Conservation (phyloP, 192 early-diverging fungal genomes). For the Helicostylum pulchrum region DNA sequence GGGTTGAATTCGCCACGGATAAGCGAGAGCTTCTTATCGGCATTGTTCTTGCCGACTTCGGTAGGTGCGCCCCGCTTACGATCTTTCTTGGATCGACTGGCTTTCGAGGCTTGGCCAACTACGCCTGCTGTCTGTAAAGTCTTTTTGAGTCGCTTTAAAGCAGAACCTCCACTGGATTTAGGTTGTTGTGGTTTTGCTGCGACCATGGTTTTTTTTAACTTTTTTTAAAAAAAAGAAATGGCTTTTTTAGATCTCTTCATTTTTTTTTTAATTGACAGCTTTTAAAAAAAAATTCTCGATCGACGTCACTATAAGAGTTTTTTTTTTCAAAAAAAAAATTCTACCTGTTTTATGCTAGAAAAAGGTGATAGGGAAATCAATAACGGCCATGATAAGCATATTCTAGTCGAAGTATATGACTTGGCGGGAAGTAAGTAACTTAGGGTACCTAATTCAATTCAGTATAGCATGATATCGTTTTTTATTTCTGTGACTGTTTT, state of each 20-base stretch:
- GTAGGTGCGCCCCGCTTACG: conserved; percentile 48
- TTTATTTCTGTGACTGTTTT: too few relatives aligned
- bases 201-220: conserved; percentile 9
- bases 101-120: conserved; percentile 64
- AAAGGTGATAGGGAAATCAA: too few relatives aligned
- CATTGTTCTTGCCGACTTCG: conserved; percentile 55
- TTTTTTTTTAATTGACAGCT: not conserved
- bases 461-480: too few relatives aligned
- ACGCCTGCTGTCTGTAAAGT: conserved; percentile 77
- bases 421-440: too few relatives aligned
- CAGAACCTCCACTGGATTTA: conserved; percentile 51
- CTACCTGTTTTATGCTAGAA: too few relatives aligned
- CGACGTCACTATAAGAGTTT: too few relatives aligned
- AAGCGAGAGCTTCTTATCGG: conserved; percentile 41
- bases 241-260: not conserved
- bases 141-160: conserved; percentile 78
- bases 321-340: too few relatives aligned
- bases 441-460: too few relatives aligned
- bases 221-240: not conserved
- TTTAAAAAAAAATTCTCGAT: not conserved
- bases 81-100: conserved; percentile 63
- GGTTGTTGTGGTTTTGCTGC: conserved; percentile 8
- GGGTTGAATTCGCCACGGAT: conserved; percentile 70
- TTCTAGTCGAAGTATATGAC: too few relatives aligned
- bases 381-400: too few relatives aligned